phyloP scores from a whole-genome alignment of 2,329 filamentous ascomycete species.

The Cladobotryum mycophilum region DNA sequence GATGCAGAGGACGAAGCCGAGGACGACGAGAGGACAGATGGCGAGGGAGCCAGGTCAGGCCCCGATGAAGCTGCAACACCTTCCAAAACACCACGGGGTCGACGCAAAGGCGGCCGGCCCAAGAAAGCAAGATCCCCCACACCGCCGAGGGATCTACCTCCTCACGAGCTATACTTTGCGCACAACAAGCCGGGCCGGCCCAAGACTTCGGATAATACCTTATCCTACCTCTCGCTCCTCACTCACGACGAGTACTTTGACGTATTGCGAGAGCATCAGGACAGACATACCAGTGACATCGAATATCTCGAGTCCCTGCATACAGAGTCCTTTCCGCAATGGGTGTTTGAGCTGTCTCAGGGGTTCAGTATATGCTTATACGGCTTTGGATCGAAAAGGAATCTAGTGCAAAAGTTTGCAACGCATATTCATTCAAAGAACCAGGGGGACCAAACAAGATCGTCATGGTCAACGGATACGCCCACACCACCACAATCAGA shows the following conservation, averaged over 20 bases:
- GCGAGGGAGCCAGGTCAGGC: constrained; percentile 15
- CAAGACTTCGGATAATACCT: constrained; percentile 82
- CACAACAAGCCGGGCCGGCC: constrained; percentile 77
- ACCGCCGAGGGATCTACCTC: constrained; percentile 72
- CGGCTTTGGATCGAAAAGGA: constrained; percentile 84
- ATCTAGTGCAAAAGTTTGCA: constrained; percentile 69
- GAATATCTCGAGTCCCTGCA: constrained; percentile 69
- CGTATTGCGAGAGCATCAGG: constrained; percentile 52
- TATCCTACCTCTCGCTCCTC: constrained; percentile 67
- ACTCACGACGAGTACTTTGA: constrained; percentile 90
- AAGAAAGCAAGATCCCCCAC: constrained; percentile 57
- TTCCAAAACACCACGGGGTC: constrained; percentile 34
- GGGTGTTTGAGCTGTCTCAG: constrained; percentile 82
- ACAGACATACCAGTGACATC: constrained; percentile 65
- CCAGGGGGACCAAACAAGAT: constrained; percentile 40
- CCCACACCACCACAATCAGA: constrained; percentile 56
- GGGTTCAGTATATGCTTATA: constrained; percentile 87
- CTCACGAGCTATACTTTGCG: constrained; percentile 89
- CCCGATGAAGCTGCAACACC: constrained; percentile 35
- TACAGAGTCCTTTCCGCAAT: constrained; percentile 77
- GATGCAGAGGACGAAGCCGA: constrained; percentile 72
- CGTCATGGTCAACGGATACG: constrained; percentile 82
- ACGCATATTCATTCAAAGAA: constrained; percentile 49
- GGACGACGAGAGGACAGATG: constrained; percentile 38
- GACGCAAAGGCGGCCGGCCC: constrained; percentile 17